Base-by-base conservation (phyloP, 169 alveolate genomes). In the Cryptosporidium sp. region DNA sequence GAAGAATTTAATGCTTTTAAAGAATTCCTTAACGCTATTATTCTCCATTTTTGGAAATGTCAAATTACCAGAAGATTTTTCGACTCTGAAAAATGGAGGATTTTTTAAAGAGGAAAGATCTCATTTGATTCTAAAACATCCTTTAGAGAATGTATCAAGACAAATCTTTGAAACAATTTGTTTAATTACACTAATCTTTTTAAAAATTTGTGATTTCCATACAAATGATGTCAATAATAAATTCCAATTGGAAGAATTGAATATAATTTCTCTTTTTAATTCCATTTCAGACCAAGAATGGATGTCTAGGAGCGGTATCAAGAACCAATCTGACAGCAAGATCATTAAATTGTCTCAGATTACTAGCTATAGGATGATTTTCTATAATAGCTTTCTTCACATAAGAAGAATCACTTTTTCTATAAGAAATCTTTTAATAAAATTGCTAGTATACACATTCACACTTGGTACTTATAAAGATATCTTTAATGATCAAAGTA, bases 281-380 rank as follows among this genome's bases (percentile, higher is more conserved):
- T 9, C 58, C 18, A 73, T 73, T 8, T 73, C 71, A n/a, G 86
- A 73, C 37, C 71, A 52, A 58, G 86, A 73, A 59, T 73, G 86
- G 86, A 55, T 55, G 23, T 1, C 21, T 58, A 55, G 70, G 43
- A 73, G 71, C 16, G 70, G 33, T 26, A 58, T n/a, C 18, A 73
- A 73, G 43, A 59, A 73, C 45, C 21, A 48, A 35, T 52, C 21
- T 23, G 70, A 73, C 12, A 26, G 4, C n/a, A 31, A 14, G 33
- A 52, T 73, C 9, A 37, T 37, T 21, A 52, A 73, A 31, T 21
- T 52, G 16, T 73, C 71, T 16, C 23, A 52, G 16, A 55, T 35
- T 52, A 52, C 48, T 3, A 52, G 39, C 10, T 55, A 21, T 14
- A 55, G 31, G n/a, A 26, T 37, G 39, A 73, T 58, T 55, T 58